Evolutionary conservation across 2,329 filamentous ascomycete species (phyloP).

Genomic region (Drechslerella stenobrocha): DNA sequence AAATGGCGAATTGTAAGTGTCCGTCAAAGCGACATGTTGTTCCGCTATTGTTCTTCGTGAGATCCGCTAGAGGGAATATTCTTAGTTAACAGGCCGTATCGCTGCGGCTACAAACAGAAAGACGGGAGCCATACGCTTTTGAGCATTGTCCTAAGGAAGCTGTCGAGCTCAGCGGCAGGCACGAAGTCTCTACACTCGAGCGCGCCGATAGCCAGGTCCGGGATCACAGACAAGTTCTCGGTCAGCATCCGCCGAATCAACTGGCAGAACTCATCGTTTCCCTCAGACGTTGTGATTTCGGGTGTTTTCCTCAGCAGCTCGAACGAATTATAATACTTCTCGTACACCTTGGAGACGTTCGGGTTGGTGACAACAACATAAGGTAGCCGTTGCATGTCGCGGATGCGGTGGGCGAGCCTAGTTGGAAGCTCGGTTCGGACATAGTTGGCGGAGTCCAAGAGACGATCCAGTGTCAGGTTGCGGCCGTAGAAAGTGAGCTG

Average conservation of each 20-base stretch:
- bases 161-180: conserved; percentile 77
- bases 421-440: conserved; percentile 92
- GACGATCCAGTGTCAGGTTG: conserved; percentile 82
- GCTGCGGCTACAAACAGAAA: conserved; percentile 3
- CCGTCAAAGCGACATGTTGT: conserved; percentile 90
- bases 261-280: conserved; percentile 85
- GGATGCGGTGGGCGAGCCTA: conserved; percentile 87
- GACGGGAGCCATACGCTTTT: conserved; percentile 67
- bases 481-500: conserved; percentile 92
- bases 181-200: conserved; percentile 85
- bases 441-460: conserved; percentile 96
- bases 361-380: conserved; percentile 95
- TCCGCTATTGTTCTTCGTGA: conserved; percentile 95
- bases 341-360: conserved; percentile 92
- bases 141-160: conserved; percentile 92
- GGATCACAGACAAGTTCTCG: conserved; percentile 90
- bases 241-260: conserved; percentile 76
- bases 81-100: conserved; percentile 12
- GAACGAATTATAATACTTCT: conserved; percentile 96
- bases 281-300: conserved; percentile 80
- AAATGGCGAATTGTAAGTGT: conserved; percentile 88
- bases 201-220: conserved; percentile 90
- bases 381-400: conserved; percentile 94
- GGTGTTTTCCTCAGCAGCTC: conserved; percentile 82
- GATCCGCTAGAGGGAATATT: conserved; percentile 67